Base-by-base conservation (phyloP, 2,329 filamentous ascomycete species). In the Teratosphaeria zuluensis region DNA sequence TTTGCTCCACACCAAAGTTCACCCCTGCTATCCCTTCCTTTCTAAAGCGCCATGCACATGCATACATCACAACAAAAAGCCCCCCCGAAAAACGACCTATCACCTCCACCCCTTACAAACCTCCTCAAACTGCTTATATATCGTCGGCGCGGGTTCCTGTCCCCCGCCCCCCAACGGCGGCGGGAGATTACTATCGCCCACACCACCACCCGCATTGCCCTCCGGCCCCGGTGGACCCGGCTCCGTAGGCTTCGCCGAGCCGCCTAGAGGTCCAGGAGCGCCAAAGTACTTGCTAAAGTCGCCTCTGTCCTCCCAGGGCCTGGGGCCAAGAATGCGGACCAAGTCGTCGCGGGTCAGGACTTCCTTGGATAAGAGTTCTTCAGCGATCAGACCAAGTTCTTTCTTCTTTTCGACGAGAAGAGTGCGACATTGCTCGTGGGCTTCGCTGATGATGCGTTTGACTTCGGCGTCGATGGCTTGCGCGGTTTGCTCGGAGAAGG, bases 201-300 rank as follows among this genome's bases (percentile, higher is more conserved):
- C 61, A 33, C 56, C 55, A 33, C 56, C 55, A 2, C 33, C 54
- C 5, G 31, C 32, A 16, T 52, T 38, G n/a, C 54, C 58, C 5
- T 46, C 55, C 1, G 58, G 58, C 19, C 56, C 58, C 19, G 58
- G 58, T 9, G 58, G 58, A 3, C 58, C 58, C 1, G 58, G 58
- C 28, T 35, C 46, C 38, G 59, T 55, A 57, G 59, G 57, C 42
- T 52, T 51, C 16, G 54, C 54, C 16, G 57, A 42, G 3, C 53
- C 59, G 9, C 57, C 59, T n/a, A 56, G 33, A 4, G 54, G 33
- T 5, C 58, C 60, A 9, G 59, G 57, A 31, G 75, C 74, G 12
- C 73, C 73, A 74, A 99, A 99, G 79, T 95, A 99, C 80, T 96
- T 96, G 69, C 87, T 80, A 75, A 99, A 97, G 69, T 97, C 92